Percentiles rank a stretch among this genome's conserved stretches.
These are phyloP conservation scores for Saccharomyces hybrid DNA, from an alignment of 1,139 yeast genomes.

Conservation along the genomic window DNA sequence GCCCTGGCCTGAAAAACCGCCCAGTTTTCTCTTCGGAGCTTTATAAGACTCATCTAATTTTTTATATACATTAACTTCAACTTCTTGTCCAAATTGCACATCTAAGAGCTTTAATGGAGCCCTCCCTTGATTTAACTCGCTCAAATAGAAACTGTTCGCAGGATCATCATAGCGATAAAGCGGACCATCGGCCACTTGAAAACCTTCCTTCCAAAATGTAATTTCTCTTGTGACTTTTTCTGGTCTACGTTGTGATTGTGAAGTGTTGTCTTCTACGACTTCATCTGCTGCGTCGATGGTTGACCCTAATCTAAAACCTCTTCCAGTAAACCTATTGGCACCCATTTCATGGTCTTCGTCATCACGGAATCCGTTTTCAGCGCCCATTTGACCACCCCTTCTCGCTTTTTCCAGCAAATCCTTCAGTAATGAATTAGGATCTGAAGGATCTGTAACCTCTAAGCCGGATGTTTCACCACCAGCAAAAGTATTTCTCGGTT, in stretches of 20 bases:
- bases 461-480: conserved; percentile 93
- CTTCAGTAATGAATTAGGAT: conserved; percentile 44
- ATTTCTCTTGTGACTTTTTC: conserved; percentile 59
- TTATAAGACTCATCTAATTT: conserved; percentile 74
- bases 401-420: conserved; percentile 57
- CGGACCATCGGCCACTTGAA: conserved; percentile 87
- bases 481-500: conserved; percentile 66
- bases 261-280: conserved; percentile 29
- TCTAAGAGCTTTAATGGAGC: conserved; percentile 84
- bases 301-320: conserved; percentile 73
- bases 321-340: conserved; percentile 44
- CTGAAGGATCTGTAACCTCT: conserved; percentile 87
- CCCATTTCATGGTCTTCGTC: conserved; percentile 26
- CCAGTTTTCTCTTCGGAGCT: conserved; percentile 60
- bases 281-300: conserved; percentile 36
- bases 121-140: conserved; percentile 79
- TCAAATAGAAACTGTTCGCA: conserved; percentile 63
- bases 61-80: conserved; percentile 83
- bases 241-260: conserved; percentile 24
- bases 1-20: conserved; percentile 81
- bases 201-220: conserved; percentile 95
- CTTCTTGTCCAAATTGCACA: conserved; percentile 87
- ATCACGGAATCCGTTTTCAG: conserved; percentile 31
- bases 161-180: conserved; percentile 88
- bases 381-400: conserved; percentile 36